Percentiles rank a stretch among this genome's conserved stretches.
Conservation (phyloP, 192 early-diverging fungal species). For the Backusella circina region DNA sequence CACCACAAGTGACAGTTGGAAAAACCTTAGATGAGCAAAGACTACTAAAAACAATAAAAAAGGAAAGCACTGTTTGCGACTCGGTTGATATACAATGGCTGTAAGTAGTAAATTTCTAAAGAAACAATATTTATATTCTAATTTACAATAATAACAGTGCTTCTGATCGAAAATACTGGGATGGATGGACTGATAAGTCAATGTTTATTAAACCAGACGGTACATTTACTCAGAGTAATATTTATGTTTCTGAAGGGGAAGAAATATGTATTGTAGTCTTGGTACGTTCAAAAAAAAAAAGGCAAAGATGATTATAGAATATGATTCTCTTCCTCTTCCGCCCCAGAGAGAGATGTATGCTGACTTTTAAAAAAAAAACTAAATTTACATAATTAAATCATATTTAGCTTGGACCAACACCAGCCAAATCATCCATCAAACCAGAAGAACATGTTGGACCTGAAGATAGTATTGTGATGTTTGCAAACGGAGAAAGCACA, state of each 20-base stretch:
- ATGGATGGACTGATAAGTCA: conserved; percentile 20
- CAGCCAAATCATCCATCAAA: conserved; percentile 15
- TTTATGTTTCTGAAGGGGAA: conserved; percentile 12
- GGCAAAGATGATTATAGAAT: neutral
- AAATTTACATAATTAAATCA: neutral
- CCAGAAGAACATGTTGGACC: conserved; percentile 18
- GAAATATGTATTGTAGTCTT: conserved; percentile 25
- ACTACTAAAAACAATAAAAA: neutral
- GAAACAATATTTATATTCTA: neutral
- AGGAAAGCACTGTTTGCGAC: neutral
- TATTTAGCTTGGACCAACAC: conserved; percentile 21
- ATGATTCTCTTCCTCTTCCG: neutral
- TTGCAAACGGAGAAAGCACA: conserved; percentile 19
- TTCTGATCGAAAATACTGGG: conserved; percentile 23
- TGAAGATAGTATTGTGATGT: conserved; percentile 21
- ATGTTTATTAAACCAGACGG: conserved; percentile 26
- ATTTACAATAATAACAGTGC: conserved; percentile 9
- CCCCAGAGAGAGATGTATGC: neutral
- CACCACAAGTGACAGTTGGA: neutral
- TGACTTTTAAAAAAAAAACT: neutral
- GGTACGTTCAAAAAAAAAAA: conserved; percentile 4
- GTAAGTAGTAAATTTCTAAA: neutral
- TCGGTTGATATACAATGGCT: neutral
- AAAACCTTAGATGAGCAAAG: neutral
- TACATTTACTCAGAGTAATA: conserved; percentile 15